Evolutionary conservation across 1,284 basidiomycete species (phyloP), one percentile per base, ranked within the genome.

Genomic region (Rhodotorula sp.): DNA sequence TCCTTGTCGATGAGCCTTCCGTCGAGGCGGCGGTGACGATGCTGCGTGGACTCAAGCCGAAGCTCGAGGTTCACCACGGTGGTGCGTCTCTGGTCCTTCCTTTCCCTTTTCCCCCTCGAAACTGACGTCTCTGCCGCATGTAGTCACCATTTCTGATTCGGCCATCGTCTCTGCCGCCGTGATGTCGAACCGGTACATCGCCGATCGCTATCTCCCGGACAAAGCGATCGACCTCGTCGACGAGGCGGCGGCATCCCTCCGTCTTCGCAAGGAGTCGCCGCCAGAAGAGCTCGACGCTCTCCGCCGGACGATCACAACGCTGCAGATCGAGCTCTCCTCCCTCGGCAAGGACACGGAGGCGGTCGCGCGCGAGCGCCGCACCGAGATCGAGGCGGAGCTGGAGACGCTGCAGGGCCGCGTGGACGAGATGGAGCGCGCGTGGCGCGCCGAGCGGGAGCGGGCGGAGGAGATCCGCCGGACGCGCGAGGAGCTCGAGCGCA

Each of bases 241-340:
- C 81, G 94, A 96, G 81, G 92, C 93, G 2, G 91, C 91, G 12
- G 91, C 91, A 12, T 84, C 92, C 0, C 84, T 97, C n/a, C 88
- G 94, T 3, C 87, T 97, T 8, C 90, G 93, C 2, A 94, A 95
- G 78, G 95, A 75, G 80, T 90, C 88, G 55, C 93, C 94, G 79
- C 95, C 94, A 0, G 90, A 93, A 73, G 88, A 89, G 72, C 85
- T 97, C 5, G 94, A 97, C 79, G 84, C 85, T 1, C 85, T 97
- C 12, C 91, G 95, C 72, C 85, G 93, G 44, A 88, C 91, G 66
- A 89, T 95, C 56, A 86, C 94, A 77, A 94, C 91, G 1, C 84
- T 95, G 8, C 88, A 95, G 81, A 97, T 97, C 76, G 94, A 97
- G 82, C 84, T 92, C 22, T 92, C 94, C 81, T 92, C 90, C 73